Conservation (phyloP, 2,329 filamentous ascomycete genomes). For the Fusarium begoniae region DNA sequence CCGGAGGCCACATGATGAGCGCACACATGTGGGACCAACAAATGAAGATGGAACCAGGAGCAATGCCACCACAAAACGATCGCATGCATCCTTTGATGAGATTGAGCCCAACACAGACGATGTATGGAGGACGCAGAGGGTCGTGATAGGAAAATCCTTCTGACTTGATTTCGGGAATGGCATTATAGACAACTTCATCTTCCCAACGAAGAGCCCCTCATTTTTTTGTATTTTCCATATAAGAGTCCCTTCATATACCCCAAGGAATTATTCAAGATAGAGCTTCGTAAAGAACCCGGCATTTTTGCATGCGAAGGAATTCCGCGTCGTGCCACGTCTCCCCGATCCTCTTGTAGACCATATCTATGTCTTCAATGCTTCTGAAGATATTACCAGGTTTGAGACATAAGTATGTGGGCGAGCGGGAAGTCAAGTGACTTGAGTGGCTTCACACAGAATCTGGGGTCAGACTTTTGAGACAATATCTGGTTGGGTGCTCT, state of each 20-base stretch:
- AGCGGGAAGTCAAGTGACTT: slow-evolving; percentile 37
- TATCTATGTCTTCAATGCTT: not conserved
- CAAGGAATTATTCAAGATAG: slow-evolving; percentile 21
- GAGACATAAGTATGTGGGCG: not conserved
- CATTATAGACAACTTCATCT: slow-evolving; percentile 47
- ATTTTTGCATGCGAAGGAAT: not conserved
- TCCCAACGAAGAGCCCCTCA: slow-evolving; percentile 45
- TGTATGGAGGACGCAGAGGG: slow-evolving; percentile 38
- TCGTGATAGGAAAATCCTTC: slow-evolving; percentile 12
- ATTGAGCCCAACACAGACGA: slow-evolving; percentile 32
- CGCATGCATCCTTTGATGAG: slow-evolving; percentile 36
- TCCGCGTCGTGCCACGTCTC: not conserved
- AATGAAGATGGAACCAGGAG: slow-evolving; percentile 44
- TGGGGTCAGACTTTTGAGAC: slow-evolving; percentile 20
- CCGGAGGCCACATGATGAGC: slow-evolving; percentile 42
- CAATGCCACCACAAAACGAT: slow-evolving; percentile 32
- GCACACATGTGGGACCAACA: slow-evolving; percentile 44
- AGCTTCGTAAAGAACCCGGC: slow-evolving; percentile 13
- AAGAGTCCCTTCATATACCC: slow-evolving; percentile 39
- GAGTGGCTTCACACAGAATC: slow-evolving; percentile 27
- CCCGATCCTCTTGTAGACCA: not conserved
- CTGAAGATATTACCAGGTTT: not conserved
- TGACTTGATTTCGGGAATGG: slow-evolving; percentile 18
- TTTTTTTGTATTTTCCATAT: slow-evolving; percentile 30
- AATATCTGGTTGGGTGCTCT: slow-evolving; percentile 29